A percentile compares a stretch with the other conserved stretches of the same genome.
Conservation (phyloP, 805 yeast species). For the Ogataea ganodermae region DNA sequence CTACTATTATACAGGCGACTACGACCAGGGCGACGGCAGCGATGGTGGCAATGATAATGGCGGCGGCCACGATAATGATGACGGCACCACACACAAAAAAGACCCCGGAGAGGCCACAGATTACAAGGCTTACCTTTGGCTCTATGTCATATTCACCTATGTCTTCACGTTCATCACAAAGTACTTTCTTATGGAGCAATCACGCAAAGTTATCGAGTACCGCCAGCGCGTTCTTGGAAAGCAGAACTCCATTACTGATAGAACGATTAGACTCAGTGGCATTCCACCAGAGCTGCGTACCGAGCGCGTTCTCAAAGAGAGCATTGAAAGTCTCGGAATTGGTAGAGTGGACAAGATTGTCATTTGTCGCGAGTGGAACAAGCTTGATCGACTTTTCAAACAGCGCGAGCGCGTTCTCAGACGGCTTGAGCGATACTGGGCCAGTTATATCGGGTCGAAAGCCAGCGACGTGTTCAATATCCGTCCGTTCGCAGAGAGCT, state of each 20-base stretch:
- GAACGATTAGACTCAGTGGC: conserved; percentile 86
- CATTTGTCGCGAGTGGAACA: conserved; percentile 86
- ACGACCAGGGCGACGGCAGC: conserved; percentile 57
- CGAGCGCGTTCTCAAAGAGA: conserved; percentile 66
- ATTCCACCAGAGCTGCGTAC: conserved; percentile 81
- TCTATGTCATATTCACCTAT: conserved; percentile 85
- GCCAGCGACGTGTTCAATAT: conserved; percentile 25
- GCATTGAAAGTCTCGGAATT: conserved; percentile 74
- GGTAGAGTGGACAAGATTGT: conserved; percentile 78
- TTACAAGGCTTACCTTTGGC: conserved; percentile 69
- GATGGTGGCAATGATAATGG: conserved; percentile 33
- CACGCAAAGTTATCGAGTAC: conserved; percentile 69
- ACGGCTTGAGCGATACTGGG: conserved; percentile 71
- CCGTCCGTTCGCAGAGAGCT: conserved; percentile 30
- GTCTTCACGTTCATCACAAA: conserved; percentile 73
- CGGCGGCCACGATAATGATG: no score
- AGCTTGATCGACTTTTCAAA: conserved; percentile 64
- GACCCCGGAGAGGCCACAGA: conserved; percentile 31
- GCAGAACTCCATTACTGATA: conserved; percentile 87
- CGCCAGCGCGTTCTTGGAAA: conserved; percentile 82
- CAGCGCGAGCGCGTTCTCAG: conserved; percentile 55
- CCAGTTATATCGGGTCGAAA: conserved; percentile 56
- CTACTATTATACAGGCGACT: conserved; percentile 77
- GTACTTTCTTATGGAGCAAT: conserved; percentile 63
- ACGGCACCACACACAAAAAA: no score